Evolutionary conservation across 2,329 filamentous ascomycete species (phyloP).

Genomic region (Chaetomium strumarium): DNA sequence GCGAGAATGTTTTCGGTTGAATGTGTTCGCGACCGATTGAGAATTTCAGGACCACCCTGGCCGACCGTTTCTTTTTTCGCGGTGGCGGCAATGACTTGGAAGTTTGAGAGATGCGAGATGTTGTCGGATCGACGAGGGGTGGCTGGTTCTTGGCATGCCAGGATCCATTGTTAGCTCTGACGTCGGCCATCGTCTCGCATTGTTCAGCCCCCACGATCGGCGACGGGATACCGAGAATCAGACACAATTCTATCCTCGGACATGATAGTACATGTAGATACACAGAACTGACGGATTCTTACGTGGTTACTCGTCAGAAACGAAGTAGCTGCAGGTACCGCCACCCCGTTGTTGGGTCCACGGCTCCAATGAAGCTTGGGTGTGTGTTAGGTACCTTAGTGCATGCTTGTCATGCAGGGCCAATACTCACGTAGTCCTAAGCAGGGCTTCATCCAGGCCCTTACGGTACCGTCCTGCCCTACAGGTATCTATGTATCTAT

Average conservation of each 20-base stretch:
- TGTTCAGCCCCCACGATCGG: constrained; percentile 15
- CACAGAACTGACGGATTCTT: too few relatives aligned
- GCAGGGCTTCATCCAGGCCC: background rate
- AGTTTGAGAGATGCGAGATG: background rate
- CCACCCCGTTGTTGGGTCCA: constrained; percentile 7
- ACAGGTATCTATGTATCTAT: too few relatives aligned
- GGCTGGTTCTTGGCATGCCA: constrained; percentile 11
- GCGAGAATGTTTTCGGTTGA: background rate
- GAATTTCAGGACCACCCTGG: background rate
- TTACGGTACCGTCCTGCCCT: background rate
- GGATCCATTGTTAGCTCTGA: constrained; percentile 6
- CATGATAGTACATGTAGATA: constrained; percentile 1
- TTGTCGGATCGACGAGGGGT: background rate
- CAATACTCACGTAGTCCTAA: too few relatives aligned
- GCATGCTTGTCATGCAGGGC: constrained; percentile 12
- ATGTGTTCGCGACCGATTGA: background rate
- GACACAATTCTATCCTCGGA: background rate
- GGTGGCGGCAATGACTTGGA: background rate
- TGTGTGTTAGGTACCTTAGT: constrained; percentile 7
- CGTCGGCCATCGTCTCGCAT: constrained; percentile 13
- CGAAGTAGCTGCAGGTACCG: constrained; percentile 12
- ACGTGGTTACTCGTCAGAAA: background rate
- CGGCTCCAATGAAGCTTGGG: constrained; percentile 5
- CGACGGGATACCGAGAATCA: constrained; percentile 10
- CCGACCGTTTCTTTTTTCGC: background rate